These are phyloP conservation scores for Amaranthus palmeri DNA, from an alignment of 148 eudicot species.

Conservation along the genomic window DNA sequence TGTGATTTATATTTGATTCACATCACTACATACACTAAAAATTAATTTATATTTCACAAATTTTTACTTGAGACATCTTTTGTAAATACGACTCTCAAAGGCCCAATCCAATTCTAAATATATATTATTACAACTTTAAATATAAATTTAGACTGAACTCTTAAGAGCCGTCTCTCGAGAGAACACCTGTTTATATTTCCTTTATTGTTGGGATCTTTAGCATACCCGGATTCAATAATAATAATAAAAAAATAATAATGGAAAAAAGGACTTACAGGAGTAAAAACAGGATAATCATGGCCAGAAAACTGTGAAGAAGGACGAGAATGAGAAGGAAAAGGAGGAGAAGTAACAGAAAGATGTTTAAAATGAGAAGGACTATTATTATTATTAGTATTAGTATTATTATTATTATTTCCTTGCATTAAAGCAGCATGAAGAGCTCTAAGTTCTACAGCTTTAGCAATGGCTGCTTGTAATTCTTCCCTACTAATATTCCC, in stretches of 20 bases:
- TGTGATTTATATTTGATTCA: too few species aligned
- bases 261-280: conserved; percentile 60
- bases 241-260: background rate
- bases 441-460: conserved; percentile 84
- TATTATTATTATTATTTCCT: conserved; percentile 6
- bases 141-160: too few species aligned
- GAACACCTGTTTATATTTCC: too few species aligned
- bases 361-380: conserved; percentile 45
- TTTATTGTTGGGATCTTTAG: too few species aligned
- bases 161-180: too few species aligned
- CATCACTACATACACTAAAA: too few species aligned
- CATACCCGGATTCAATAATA: background rate
- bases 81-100: too few species aligned
- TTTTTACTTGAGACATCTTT: too few species aligned
- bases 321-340: conserved; percentile 30
- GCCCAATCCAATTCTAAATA: too few species aligned
- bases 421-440: conserved; percentile 75
- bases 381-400: background rate
- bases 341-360: conserved; percentile 42
- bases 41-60: too few species aligned
- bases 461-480: conserved; percentile 69
- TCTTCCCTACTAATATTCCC: conserved; percentile 37
- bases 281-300: conserved; percentile 90
- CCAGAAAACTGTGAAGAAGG: conserved; percentile 53
- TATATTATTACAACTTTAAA: too few species aligned